Evolutionary conservation across 2,329 filamentous ascomycete genomes (phyloP).

Genomic region (Davidsoniella eucalypti): DNA sequence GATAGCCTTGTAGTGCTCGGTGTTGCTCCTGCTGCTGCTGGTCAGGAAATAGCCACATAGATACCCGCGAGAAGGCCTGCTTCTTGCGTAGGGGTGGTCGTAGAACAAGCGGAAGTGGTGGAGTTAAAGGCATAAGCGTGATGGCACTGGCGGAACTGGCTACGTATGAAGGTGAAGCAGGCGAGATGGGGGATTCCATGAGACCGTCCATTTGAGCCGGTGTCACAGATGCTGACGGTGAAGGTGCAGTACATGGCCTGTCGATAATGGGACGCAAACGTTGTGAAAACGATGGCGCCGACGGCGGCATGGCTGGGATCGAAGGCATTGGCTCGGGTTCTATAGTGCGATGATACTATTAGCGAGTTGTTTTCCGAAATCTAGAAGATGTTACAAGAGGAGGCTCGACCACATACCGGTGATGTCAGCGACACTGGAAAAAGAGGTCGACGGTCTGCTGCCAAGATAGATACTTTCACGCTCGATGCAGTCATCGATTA

Average conservation of each 20-base stretch:
- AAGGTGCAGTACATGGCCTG: conserved; percentile 19
- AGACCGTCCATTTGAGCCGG: not conserved
- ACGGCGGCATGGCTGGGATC: conserved; percentile 39
- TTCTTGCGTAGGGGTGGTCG: conserved; percentile 47
- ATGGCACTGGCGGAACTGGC: conserved; percentile 5
- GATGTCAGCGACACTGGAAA: conserved; percentile 21
- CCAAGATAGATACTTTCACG: conserved; percentile 39
- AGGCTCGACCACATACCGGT: conserved; percentile 16
- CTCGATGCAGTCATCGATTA: conserved; percentile 44
- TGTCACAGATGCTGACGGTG: not conserved
- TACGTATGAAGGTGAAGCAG: not conserved
- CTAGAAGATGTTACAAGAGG: not conserved
- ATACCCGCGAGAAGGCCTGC: conserved; percentile 48
- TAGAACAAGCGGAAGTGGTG: conserved; percentile 40
- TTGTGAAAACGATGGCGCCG: conserved; percentile 41
- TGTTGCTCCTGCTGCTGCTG: conserved; percentile 14
- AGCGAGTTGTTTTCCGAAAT: not conserved
- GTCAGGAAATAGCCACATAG: conserved; percentile 39
- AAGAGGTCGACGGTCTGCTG: conserved; percentile 36
- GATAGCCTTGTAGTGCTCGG: not conserved
- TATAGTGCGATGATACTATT: conserved; percentile 14
- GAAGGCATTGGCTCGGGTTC: conserved; percentile 36
- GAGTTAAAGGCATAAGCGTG: conserved; percentile 26
- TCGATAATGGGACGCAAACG: conserved; percentile 30
- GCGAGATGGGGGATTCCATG: not conserved